phyloP scores from a whole-genome alignment of 306 rosid species.

The Fragaria ananassa region DNA sequence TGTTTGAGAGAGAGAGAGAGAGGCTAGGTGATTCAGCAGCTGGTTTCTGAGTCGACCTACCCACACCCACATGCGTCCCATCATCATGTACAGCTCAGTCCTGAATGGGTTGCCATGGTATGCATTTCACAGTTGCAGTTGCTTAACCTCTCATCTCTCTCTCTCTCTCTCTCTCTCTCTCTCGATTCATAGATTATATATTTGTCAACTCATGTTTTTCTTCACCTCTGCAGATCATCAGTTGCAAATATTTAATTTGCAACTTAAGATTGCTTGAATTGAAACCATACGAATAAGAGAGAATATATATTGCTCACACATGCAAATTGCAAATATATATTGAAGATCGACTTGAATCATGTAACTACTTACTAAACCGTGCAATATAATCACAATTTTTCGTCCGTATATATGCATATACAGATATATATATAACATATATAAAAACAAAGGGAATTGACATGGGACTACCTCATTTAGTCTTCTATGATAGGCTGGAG shows the following conservation, averaged over 20 bases:
- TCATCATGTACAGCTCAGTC: conserved; percentile 52
- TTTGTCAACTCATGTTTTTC: conserved; percentile 44
- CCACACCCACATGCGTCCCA: conserved; percentile 81
- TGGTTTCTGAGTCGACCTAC: conserved; percentile 37
- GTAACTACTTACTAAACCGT: conserved; percentile 3
- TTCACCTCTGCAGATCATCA: conserved; percentile 26
- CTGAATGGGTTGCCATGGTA: conserved; percentile 39
- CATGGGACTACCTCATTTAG: background rate
- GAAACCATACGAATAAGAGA: conserved; percentile 8
- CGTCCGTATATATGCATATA: background rate
- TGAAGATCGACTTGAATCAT: background rate
- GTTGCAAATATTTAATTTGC: background rate
- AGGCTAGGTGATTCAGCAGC: conserved; percentile 9
- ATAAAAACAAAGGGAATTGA: background rate
- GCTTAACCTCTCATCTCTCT: conserved; percentile 27
- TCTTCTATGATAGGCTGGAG: conserved; percentile 9
- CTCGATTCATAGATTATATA: background rate
- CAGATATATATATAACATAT: background rate
- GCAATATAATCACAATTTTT: background rate
- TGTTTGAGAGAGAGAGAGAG: conserved; percentile 22
- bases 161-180: too few relatives aligned
- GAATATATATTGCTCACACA: background rate
- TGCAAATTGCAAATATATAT: background rate
- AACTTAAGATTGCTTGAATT: conserved; percentile 15
- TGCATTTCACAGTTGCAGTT: conserved; percentile 11